Conservation (phyloP, 345 rosid genomes). For the Dipteronia sinensis region DNA sequence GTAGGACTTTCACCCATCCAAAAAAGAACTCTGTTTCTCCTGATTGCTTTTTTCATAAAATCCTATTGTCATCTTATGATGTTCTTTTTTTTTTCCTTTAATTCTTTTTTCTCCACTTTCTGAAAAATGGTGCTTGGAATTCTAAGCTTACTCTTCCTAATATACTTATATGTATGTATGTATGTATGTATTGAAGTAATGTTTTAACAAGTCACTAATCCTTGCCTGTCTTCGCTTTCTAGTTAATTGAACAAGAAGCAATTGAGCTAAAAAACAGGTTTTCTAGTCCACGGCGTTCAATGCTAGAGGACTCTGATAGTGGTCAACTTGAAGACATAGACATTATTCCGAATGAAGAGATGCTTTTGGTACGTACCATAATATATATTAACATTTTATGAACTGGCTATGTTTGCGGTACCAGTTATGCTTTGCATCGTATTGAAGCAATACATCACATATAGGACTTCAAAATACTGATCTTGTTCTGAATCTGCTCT, state of each 20-base stretch:
- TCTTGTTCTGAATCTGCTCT: conserved; percentile 18
- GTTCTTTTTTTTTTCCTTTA: background rate
- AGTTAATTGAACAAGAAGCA: conserved; percentile 88
- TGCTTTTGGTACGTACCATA: conserved; percentile 65
- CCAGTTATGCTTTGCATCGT: background rate
- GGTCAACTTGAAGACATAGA: conserved; percentile 92
- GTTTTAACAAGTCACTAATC: conserved; percentile 2
- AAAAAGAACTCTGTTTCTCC: background rate
- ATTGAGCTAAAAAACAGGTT: conserved; percentile 82
- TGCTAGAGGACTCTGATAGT: conserved; percentile 75
- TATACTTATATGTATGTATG: background rate
- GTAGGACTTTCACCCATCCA: background rate
- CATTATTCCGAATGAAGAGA: conserved; percentile 93
- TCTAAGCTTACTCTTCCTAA: background rate
- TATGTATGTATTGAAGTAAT: background rate
- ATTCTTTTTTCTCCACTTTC: background rate
- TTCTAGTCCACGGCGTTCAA: conserved; percentile 73
- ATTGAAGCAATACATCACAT: background rate
- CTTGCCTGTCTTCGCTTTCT: background rate
- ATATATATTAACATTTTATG: conserved; percentile 17
- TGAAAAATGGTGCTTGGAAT: background rate
- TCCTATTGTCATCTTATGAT: background rate
- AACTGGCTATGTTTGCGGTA: background rate
- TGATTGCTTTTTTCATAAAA: background rate
- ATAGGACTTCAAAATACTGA: background rate